Base-by-base conservation (phyloP, 306 rosid species). In the Oxytropis ochrocephala region DNA sequence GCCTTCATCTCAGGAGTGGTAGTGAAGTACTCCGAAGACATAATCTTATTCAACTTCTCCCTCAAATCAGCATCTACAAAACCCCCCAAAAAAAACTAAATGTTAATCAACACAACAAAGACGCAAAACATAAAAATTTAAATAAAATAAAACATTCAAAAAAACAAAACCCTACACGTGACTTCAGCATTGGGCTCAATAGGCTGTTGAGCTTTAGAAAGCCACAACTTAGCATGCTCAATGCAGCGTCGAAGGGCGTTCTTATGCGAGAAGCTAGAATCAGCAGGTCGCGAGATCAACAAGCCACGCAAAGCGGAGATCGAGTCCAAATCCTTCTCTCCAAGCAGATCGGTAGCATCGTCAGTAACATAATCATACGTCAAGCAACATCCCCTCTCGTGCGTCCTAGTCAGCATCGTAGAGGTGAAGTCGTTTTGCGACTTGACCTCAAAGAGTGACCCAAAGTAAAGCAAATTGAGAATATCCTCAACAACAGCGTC, bases 351-450 rank as follows among this genome's bases (percentile, higher is more conserved):
- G 16, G 95, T 89, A 11, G 97, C 97, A 63, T 95, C 99, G 72
- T 95, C 99, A 1, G 96, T 89, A 66, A 95, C 97, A 55, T 89
- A 89, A 33, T 95, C 99, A 43, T 95, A 95, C 50, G 99, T 95
- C 80, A 95, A 72, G 83, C 99, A 95, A 42, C 99, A 95, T 0
- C 96, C 91, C 4, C 99, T 84, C 80, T 95, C 99, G 63, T 88
- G 96, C 3, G 91, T 95, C 75, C 99, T 79, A 1, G 95, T 89
- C 13, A 94, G 83, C 87, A 90, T 88, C 38, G 89, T 89, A 7
- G 96, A 84, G 1, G 96, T 84, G 72, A 95, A 95, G 71, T 87
- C 97, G 54, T 82, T 89, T 83, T 89, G 97, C 3, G 96, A 74
- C 82, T 87, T 87, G 7, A 95, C 99, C 8, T 95, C 97, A 36